Percentiles rank a stretch among this genome's conserved stretches.
Conservation (phyloP, 768 basidiomycete genomes). For the Tephrocybe sp. region DNA sequence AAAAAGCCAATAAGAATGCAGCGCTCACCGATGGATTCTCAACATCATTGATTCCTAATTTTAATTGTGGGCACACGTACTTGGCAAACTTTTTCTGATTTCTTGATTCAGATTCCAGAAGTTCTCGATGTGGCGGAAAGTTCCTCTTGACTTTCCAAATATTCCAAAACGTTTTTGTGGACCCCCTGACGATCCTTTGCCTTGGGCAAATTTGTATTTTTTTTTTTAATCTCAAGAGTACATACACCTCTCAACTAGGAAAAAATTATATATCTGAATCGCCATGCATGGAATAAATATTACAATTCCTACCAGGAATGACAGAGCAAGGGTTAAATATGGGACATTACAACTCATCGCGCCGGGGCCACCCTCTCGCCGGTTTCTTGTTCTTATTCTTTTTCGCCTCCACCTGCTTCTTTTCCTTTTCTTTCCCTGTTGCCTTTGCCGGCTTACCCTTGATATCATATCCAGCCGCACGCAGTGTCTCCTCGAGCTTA, state of each 20-base stretch:
- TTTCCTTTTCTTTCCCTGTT: conserved; percentile 23
- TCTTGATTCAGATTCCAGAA: conserved; percentile 12
- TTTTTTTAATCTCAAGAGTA: not conserved
- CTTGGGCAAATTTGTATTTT: not conserved
- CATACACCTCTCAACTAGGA: too few species aligned
- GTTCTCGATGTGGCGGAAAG: conserved; percentile 10
- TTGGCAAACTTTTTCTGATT: not conserved
- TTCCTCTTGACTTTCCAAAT: not conserved
- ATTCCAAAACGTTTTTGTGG: not conserved
- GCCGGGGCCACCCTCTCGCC: conserved; percentile 11
- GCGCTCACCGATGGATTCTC: not conserved
- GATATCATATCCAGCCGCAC: conserved; percentile 54
- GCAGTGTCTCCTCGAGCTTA: conserved; percentile 49
- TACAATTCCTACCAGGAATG: conserved; percentile 7
- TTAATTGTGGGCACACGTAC: conserved; percentile 1
- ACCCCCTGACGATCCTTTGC: not conserved
- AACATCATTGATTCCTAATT: conserved; percentile 1
- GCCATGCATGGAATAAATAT: not conserved
- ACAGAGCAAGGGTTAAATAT: not conserved
- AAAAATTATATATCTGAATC: conserved; percentile 1
- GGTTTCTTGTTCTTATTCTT: conserved; percentile 19
- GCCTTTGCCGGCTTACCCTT: conserved; percentile 28
- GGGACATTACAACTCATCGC: conserved; percentile 18
- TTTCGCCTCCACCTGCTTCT: conserved; percentile 30
- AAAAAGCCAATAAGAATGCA: not conserved